Conservation (phyloP, 176 grass and related monocot species). For the Coix lacrymajobi region DNA sequence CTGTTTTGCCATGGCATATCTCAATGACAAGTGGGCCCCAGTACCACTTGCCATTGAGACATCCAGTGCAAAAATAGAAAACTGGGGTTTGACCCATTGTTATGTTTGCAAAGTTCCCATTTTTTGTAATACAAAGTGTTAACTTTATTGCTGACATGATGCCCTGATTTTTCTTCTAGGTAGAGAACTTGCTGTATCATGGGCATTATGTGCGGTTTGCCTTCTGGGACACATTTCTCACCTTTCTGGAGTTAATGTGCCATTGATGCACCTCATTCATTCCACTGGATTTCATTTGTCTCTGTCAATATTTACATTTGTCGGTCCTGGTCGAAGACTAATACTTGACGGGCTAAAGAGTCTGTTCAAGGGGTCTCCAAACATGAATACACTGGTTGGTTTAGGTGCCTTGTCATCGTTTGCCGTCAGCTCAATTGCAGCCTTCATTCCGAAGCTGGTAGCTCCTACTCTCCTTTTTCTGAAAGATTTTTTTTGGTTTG, state of each 20-base stretch:
- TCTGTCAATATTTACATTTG: conserved; percentile 91
- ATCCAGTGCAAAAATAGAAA: neutral
- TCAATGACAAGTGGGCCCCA: neutral
- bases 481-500: neutral
- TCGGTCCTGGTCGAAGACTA: conserved; percentile 80
- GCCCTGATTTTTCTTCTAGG: conserved; percentile 47
- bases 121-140: neutral
- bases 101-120: neutral
- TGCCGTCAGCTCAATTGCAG: conserved; percentile 80
- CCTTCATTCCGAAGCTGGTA: conserved; percentile 91
- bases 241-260: conserved; percentile 53
- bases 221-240: conserved; percentile 86
- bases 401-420: conserved; percentile 95
- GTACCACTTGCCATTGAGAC: neutral
- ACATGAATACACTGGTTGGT: conserved; percentile 96
- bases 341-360: conserved; percentile 79
- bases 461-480: conserved; percentile 3
- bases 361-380: conserved; percentile 72
- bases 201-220: conserved; percentile 91
- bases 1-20: neutral
- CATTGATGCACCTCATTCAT: conserved; percentile 68
- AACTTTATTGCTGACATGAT: neutral
- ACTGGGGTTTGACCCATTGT: neutral
- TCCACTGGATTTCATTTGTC: conserved; percentile 90
- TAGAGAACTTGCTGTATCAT: conserved; percentile 90